These are phyloP conservation scores for Schizophyllum commune DNA, from an alignment of 1,284 basidiomycete genomes.

Conservation along the genomic window DNA sequence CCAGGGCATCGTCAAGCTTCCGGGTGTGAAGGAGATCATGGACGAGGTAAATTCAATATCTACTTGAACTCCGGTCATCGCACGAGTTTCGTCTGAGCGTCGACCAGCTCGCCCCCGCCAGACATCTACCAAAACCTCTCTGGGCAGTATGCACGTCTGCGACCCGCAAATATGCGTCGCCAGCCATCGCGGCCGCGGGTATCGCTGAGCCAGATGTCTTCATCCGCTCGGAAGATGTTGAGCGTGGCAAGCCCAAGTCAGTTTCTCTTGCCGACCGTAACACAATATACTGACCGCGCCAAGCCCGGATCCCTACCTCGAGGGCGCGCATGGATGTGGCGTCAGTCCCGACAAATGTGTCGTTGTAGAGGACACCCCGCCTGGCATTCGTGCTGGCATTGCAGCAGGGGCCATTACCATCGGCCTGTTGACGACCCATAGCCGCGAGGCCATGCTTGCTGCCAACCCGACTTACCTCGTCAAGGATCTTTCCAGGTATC, in stretches of 20 bases:
- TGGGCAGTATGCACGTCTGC: slow-evolving; percentile 70
- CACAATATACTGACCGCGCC: slow-evolving; percentile 21
- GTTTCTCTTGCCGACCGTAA: slow-evolving; percentile 15
- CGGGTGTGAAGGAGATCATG: slow-evolving; percentile 50
- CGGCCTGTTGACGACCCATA: slow-evolving; percentile 74
- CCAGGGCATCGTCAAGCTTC: slow-evolving; percentile 53
- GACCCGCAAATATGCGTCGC: slow-evolving; percentile 48
- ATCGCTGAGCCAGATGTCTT: slow-evolving; percentile 58
- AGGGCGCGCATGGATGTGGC: slow-evolving; percentile 58
- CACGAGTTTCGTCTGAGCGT: neutral
- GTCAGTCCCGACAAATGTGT: slow-evolving; percentile 59
- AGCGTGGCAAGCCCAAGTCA: slow-evolving; percentile 72
- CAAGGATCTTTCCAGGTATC: slow-evolving; percentile 50
- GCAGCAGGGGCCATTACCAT: slow-evolving; percentile 76
- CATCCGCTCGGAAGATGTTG: slow-evolving; percentile 75
- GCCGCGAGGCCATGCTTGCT: slow-evolving; percentile 51
- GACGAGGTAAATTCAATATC: slow-evolving; percentile 31
- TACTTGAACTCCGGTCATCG: neutral
- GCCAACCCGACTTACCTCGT: slow-evolving; percentile 56
- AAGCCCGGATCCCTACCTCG: slow-evolving; percentile 81
- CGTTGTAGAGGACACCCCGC: slow-evolving; percentile 84
- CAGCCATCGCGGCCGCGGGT: slow-evolving; percentile 43
- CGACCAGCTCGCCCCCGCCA: slow-evolving; percentile 35
- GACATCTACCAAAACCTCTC: slow-evolving; percentile 40
- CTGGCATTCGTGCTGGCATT: slow-evolving; percentile 67